Base-by-base conservation (phyloP, 2,329 filamentous ascomycete genomes). In the Grosmannia penicillata region DNA sequence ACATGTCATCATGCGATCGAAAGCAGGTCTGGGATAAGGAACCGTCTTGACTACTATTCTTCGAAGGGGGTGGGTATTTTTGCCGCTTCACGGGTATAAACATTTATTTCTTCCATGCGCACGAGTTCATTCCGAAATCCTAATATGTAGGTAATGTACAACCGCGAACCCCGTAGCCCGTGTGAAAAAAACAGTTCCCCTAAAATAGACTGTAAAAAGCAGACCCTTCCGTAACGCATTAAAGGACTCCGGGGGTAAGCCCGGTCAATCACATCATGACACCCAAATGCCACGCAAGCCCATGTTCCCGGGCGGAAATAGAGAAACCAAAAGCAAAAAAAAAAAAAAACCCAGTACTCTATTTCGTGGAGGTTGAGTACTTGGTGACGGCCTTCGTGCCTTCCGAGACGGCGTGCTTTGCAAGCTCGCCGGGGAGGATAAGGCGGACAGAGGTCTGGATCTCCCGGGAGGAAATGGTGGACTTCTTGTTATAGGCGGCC, bases 401-500 rank as follows among this genome's bases (percentile, higher is more conserved):
- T 72, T 98, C 91, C 54, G 91, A 98, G 35, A 98, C 91, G 52
- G 91, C 91, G 69, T 98, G 91, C 82, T 98, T 98, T 63, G 91
- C 91, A 54, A 98, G 77, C 71, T 98, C 91, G 70, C 91, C 91
- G 33, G 91, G 91, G 39, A 98, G 82, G 67, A 98, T 98, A 46
- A 98, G 78, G 51, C 91, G 82, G 54, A 98, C 91, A 53, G 91
- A 95, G 54, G 91, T 98, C 76, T 98, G 91, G 60, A 98, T 98
- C 71, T 98, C 91, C 58, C 91, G 82, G 51, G 91, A 96, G 39
- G 89, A 96, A 68, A 98, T 98, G 61, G 91, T 98, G 37, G 89
- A 96, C 77, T 98, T 98, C 82, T 96, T 98, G 82, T 98, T 98
- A 76, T 98, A 98, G 48, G 91, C 91, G 53, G 91, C 91, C 45